phyloP scores from a whole-genome alignment of 1,284 basidiomycete genomes.

The Phlebopus sp. region DNA sequence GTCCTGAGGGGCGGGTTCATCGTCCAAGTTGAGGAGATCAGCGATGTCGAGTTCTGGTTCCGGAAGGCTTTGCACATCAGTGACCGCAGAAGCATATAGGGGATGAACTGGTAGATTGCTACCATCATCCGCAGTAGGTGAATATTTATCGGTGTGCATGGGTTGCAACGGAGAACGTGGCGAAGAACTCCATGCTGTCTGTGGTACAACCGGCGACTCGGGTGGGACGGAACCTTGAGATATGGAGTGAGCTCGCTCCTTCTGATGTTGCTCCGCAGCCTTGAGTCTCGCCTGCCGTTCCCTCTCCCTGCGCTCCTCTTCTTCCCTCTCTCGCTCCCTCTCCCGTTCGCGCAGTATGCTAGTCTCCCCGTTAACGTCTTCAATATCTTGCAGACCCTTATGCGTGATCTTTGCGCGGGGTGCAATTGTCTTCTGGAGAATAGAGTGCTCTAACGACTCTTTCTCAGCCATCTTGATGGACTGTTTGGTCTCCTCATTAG shows the following conservation, averaged over 20 bases:
- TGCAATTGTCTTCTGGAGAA: slow-evolving; percentile 64
- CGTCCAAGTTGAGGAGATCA: slow-evolving; percentile 77
- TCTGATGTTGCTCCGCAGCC: slow-evolving; percentile 41
- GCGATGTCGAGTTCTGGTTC: slow-evolving; percentile 70
- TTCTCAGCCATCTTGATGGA: slow-evolving; percentile 77
- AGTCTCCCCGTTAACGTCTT: slow-evolving; percentile 63
- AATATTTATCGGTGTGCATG: slow-evolving; percentile 23
- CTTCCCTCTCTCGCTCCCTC: slow-evolving; percentile 48
- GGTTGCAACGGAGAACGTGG: slow-evolving; percentile 49
- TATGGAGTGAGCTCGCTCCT: slow-evolving; percentile 45
- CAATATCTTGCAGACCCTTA: slow-evolving; percentile 85
- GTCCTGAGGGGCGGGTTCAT: slow-evolving; percentile 43
- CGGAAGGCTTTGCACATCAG: slow-evolving; percentile 38
- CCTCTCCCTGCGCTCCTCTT: slow-evolving; percentile 61
- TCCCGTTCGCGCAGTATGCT: slow-evolving; percentile 54
- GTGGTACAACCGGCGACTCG: slow-evolving; percentile 55
- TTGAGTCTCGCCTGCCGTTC: slow-evolving; percentile 58
- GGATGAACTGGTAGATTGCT: slow-evolving; percentile 35
- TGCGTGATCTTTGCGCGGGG: slow-evolving; percentile 87
- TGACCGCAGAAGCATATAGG: slow-evolving; percentile 42
- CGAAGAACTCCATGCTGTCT: slow-evolving; percentile 57
- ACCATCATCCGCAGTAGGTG: slow-evolving; percentile 21
- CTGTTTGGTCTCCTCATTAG: slow-evolving; percentile 78
- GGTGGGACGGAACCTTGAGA: slow-evolving; percentile 53
- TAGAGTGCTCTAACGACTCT: slow-evolving; percentile 78